Base-by-base conservation (phyloP, 768 basidiomycete genomes). In the Suillus brevipes region DNA sequence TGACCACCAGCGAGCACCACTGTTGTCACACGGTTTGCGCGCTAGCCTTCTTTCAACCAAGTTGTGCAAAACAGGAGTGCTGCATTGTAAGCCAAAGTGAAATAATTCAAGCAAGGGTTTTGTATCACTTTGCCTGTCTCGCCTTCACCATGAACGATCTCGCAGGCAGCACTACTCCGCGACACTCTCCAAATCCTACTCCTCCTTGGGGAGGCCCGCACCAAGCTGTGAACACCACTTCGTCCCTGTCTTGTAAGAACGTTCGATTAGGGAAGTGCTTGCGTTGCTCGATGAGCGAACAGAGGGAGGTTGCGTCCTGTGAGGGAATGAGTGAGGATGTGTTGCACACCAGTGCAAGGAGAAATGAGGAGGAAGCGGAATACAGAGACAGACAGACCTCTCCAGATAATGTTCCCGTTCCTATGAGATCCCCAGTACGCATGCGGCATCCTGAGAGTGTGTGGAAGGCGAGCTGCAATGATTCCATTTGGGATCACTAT, bases 171-270 rank as follows among this genome's bases (percentile, higher is more conserved):
- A 62, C 52, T 50, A 62, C 18, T 20, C 61, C 61, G 25, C 61
- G 20, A 37, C 61, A 62, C 52, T 62, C 61, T 52, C 61, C 61
- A 57, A 62, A 62, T 40, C 61, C 61, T 28, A 62, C 23, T 28
- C 40, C 6, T 20, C 61, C 8, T 36, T 36, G 14, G 25, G 14
- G 23, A 3, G 36, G 18, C 13, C 61, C 52, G 47, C 61, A 53
- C 50, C 61, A 62, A 13, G 31, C 61, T 2, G 36, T 57, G 47
- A 62, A 57, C 1, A 62, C 23, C 12, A 62, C 36, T 36, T 62
- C 52, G 18, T 62, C 61, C 2, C 20, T 13, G 16, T 62, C 61
- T 28, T 62, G 47, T 28, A 62, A 16, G 34, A 62, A 62, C 50
- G 38, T 52, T 52, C 36, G 50, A 36, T 18, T 3, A 18, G 47